Conservation (phyloP, 805 yeast species). For the Starmerella stigmatis region DNA sequence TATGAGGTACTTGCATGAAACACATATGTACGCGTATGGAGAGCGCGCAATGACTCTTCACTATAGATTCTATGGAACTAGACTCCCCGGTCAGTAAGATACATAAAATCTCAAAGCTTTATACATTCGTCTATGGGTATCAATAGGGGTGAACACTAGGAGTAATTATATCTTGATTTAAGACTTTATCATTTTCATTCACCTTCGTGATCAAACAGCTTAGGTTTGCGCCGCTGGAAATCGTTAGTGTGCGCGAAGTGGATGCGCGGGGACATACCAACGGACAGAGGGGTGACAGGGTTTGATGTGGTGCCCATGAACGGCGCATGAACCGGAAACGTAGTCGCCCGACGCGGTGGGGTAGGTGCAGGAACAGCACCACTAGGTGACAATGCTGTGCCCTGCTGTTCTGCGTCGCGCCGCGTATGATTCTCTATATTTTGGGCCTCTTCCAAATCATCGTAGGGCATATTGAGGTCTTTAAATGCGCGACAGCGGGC, state of each 20-base stretch:
- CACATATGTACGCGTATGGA: no score
- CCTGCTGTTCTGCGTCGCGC: not conserved
- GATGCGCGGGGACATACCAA: conserved; percentile 9
- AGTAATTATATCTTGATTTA: not conserved
- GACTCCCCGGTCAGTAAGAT: no score
- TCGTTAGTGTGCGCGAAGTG: conserved; percentile 18
- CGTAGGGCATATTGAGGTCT: conserved; percentile 77
- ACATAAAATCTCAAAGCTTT: no score
- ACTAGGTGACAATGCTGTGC: no score
- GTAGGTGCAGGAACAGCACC: not conserved
- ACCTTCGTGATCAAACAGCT: conserved; percentile 3
- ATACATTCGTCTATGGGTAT: no score
- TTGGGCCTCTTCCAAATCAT: conserved; percentile 7
- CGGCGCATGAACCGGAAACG: not conserved
- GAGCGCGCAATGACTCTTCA: no score
- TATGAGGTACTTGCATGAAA: no score
- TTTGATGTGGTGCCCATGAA: not conserved
- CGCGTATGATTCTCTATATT: not conserved
- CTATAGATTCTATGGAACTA: no score
- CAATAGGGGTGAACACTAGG: no score
- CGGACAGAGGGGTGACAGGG: not conserved
- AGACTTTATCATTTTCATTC: no score
- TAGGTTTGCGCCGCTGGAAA: conserved; percentile 15
- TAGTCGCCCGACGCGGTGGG: not conserved
- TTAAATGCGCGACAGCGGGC: conserved; percentile 75